Percentiles rank a stretch among this genome's conserved stretches.
These are phyloP conservation scores for Symbiodinium natans DNA, from an alignment of 73 alveolate genomes.

Conservation along the genomic window DNA sequence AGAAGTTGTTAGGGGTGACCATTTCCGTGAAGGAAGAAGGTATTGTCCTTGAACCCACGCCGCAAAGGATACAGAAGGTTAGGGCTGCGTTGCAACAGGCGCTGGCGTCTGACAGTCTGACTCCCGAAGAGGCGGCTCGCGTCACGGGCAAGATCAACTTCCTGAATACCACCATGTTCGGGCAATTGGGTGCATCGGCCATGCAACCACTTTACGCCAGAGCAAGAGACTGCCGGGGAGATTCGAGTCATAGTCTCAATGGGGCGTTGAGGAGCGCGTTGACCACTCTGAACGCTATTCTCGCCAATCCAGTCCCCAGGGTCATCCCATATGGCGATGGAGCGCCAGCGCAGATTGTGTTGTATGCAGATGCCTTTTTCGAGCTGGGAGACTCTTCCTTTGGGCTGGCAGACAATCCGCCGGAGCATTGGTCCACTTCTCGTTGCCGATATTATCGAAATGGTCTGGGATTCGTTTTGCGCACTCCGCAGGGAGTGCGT, in stretches of 20 bases:
- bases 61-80: not conserved
- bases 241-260: not conserved
- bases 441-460: not conserved
- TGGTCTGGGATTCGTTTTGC: conserved; percentile 24
- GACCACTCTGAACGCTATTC: not conserved
- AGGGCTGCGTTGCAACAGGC: not conserved
- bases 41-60: not conserved
- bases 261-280: not conserved
- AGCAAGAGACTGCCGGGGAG: not conserved
- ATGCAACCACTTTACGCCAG: not conserved
- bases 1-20: conserved; percentile 4
- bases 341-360: not conserved
- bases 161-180: not conserved
- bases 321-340: not conserved
- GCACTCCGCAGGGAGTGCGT: not conserved
- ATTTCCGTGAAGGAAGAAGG: not conserved
- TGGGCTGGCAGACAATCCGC: not conserved
- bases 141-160: conserved; percentile 19
- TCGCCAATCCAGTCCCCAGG: not conserved
- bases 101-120: not conserved
- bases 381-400: not conserved
- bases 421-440: not conserved
- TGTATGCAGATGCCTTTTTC: conserved; percentile 35
- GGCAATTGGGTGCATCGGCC: not conserved
- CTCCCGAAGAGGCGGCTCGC: not conserved